Evolutionary conservation across 306 rosid genomes (phyloP), one percentile per base, ranked within the genome.

Genomic region (Coriaria nepalensis): DNA sequence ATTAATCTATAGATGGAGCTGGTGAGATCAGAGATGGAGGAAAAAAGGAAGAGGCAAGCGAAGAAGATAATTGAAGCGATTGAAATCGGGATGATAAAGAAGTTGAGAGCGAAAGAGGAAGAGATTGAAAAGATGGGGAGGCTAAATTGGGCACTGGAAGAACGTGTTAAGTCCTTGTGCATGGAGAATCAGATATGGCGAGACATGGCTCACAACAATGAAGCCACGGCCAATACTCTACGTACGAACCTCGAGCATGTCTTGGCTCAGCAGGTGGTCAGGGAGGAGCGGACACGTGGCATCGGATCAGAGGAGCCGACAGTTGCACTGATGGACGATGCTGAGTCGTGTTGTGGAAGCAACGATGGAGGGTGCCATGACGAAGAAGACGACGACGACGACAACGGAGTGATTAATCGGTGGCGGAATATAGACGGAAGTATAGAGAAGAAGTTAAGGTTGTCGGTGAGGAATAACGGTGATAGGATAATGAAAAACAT

Each of bases 141-240:
- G 40, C 35, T 85, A 32, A 90, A 90, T 35, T 84, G 95, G 95
- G 92, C 77, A 0, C 8, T 90, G 4, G 87, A 81, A 40, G 95
- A 90, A 33, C 60, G 60, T 13, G 82, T 84, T 0, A 84, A 84
- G 37, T 61, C 80, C 0, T 55, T 90, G 0, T 70, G 76, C 46
- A 44, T 77, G 0, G 97, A 90, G 60, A 90, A 90, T 38, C 87
- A 90, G 42, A 58, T 84, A 39, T 90, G 97, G 97, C 79, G 94
- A 2, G 94, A 90, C 4, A 29, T 90, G 10, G 98, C 98, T 0
- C 94, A 81, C 37, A 71, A 73, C 39, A 84, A 84, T 67, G 95
- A 90, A 38, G 98, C 85, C 13, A 75, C 95, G 0, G 98, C 84
- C 15, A 90, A 81, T 64, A 79, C 87, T 4, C 58, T 90, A 0